Percentiles rank a stretch among this genome's conserved stretches.
Evolutionary conservation across 768 basidiomycete species (phyloP).

Genomic region (Brasilioporus rufonigricans): DNA sequence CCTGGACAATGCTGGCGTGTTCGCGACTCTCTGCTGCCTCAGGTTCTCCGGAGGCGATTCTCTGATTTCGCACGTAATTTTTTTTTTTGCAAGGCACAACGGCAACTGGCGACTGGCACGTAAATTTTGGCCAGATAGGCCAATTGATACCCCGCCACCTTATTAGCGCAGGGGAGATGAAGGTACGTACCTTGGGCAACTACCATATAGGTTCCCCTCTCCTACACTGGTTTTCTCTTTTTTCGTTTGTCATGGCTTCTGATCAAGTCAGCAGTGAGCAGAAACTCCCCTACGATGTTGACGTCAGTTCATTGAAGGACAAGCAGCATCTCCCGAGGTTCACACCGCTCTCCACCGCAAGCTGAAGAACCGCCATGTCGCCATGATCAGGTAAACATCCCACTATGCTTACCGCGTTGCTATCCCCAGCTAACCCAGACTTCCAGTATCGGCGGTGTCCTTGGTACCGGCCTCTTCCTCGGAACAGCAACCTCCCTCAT

Average conservation of each 20-base stretch:
- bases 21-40: no score
- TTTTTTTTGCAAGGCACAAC: no score
- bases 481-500: not conserved
- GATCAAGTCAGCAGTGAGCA: not conserved
- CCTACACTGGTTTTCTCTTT: not conserved
- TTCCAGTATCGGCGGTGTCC: not conserved
- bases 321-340: not conserved
- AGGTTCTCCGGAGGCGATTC: no score
- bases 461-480: constrained; percentile 3
- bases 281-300: not conserved
- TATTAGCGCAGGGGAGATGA: not conserved
- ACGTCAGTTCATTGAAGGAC: constrained; percentile 2
- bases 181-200: not conserved
- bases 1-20: no score
- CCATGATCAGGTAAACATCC: not conserved
- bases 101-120: no score
- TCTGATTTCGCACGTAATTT: no score
- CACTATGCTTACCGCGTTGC: not conserved
- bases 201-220: not conserved
- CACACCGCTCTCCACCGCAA: not conserved
- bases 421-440: not conserved
- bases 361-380: constrained; percentile 1
- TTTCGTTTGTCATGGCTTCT: not conserved
- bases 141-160: no score
- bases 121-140: not conserved